A percentile compares a stretch with the other conserved stretches of the same genome.
phyloP scores from a whole-genome alignment of 2,329 filamentous ascomycete genomes.

The Penicillium sp. region DNA sequence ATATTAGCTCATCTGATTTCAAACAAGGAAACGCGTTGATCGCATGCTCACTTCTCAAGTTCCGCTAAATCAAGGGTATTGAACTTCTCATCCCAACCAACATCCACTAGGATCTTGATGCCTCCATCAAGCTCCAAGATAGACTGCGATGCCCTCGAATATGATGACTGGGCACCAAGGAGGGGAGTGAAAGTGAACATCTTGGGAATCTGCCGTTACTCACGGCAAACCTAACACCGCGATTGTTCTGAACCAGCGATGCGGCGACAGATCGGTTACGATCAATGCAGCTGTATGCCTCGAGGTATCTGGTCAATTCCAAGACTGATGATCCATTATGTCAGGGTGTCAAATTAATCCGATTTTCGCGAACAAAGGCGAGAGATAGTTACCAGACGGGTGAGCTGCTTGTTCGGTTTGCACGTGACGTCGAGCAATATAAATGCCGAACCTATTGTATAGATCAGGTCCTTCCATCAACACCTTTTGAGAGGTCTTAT shows the following conservation, averaged over 20 bases:
- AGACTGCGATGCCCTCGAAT: slow-evolving; percentile 83
- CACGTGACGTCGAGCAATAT: background rate
- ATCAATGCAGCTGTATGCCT: slow-evolving; percentile 3
- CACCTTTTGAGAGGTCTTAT: background rate
- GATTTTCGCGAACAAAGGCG: background rate
- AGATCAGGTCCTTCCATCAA: background rate
- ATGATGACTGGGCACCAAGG: slow-evolving; percentile 72
- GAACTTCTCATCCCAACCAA: slow-evolving; percentile 92
- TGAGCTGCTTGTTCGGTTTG: slow-evolving; percentile 2
- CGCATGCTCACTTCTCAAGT: slow-evolving; percentile 66
- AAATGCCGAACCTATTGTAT: background rate
- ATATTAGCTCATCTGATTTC: slow-evolving; percentile 9
- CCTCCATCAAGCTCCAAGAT: slow-evolving; percentile 92
- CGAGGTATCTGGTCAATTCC: background rate
- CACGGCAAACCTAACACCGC: slow-evolving; percentile 6
- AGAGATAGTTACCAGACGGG: background rate
- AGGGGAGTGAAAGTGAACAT: slow-evolving; percentile 98
- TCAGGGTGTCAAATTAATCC: background rate
- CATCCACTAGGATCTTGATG: slow-evolving; percentile 86
- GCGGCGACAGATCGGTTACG: background rate
- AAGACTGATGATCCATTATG: background rate
- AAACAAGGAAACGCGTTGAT: slow-evolving; percentile 7
- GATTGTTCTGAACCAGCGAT: slow-evolving; percentile 2
- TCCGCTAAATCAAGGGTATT: slow-evolving; percentile 72
- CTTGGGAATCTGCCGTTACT: slow-evolving; percentile 13